Percentiles rank a stretch among this genome's conserved stretches.
Evolutionary conservation across 345 rosid species (phyloP).

Genomic region (Diplotaxis tenuifolia): DNA sequence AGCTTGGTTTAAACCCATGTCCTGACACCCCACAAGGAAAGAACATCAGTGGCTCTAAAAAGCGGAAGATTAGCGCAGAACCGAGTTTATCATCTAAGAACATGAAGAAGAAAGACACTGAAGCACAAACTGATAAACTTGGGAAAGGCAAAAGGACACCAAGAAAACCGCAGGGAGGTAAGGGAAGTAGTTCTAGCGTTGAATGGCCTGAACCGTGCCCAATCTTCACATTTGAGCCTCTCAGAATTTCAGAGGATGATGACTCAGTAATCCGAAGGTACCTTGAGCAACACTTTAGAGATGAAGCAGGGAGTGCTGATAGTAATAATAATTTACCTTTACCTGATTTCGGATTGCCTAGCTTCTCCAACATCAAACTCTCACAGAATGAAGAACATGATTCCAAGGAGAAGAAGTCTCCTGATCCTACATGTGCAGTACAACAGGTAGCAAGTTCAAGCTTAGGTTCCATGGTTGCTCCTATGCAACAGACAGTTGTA

Average conservation of each 20-base stretch:
- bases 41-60: slow-evolving; percentile 12
- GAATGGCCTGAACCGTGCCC: slow-evolving; percentile 49
- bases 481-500: slow-evolving; percentile 15
- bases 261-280: slow-evolving; percentile 40
- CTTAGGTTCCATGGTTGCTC: slow-evolving; percentile 7
- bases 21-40: background rate
- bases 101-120: slow-evolving; percentile 11
- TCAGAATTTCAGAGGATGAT: slow-evolving; percentile 43
- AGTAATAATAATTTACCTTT: slow-evolving; percentile 20
- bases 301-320: slow-evolving; percentile 25
- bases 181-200: slow-evolving; percentile 19
- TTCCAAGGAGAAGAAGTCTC: slow-evolving; percentile 13
- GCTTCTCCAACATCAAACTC: slow-evolving; percentile 35
- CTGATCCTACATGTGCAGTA: slow-evolving; percentile 24
- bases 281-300: slow-evolving; percentile 39
- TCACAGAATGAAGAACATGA: slow-evolving; percentile 26
- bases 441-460: slow-evolving; percentile 22
- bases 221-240: slow-evolving; percentile 52
- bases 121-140: slow-evolving; percentile 16
- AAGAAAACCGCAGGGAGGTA: background rate
- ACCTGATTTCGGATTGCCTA: slow-evolving; percentile 42
- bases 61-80: background rate
- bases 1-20: slow-evolving; percentile 7
- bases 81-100: slow-evolving; percentile 19
- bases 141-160: slow-evolving; percentile 7